These are phyloP conservation scores for Colletotrichum sp. DNA, from an alignment of 2,329 filamentous ascomycete species.

Conservation along the genomic window DNA sequence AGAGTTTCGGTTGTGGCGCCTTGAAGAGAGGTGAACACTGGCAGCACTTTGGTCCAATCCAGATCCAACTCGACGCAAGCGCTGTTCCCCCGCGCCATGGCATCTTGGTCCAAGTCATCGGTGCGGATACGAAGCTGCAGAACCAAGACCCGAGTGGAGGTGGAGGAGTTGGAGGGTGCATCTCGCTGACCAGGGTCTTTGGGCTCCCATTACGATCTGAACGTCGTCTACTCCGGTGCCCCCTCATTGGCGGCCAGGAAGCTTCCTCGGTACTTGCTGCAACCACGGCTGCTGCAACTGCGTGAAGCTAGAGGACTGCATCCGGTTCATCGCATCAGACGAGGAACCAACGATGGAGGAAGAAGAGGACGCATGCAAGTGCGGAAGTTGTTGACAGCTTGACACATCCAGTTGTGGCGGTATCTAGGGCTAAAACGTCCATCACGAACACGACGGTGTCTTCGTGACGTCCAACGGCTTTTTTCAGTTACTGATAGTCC, in stretches of 20 bases:
- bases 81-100: slow-evolving; percentile 1
- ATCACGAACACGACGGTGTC: neutral
- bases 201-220: neutral
- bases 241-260: neutral
- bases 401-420: neutral
- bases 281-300: neutral
- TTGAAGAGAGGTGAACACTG: neutral
- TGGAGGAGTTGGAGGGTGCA: neutral
- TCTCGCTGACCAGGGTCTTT: neutral
- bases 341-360: neutral
- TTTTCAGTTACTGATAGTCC: neutral
- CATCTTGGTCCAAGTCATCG: neutral
- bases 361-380: neutral
- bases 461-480: neutral
- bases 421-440: neutral
- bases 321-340: neutral
- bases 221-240: neutral
- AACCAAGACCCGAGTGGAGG: neutral
- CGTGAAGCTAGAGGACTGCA: neutral
- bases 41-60: neutral
- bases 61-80: neutral
- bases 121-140: slow-evolving; percentile 18
- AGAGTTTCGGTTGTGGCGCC: neutral
- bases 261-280: neutral
- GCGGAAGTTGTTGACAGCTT: neutral